phyloP scores from a whole-genome alignment of 1,284 basidiomycete species.

The Xerocomus cyaneibrunnescens region DNA sequence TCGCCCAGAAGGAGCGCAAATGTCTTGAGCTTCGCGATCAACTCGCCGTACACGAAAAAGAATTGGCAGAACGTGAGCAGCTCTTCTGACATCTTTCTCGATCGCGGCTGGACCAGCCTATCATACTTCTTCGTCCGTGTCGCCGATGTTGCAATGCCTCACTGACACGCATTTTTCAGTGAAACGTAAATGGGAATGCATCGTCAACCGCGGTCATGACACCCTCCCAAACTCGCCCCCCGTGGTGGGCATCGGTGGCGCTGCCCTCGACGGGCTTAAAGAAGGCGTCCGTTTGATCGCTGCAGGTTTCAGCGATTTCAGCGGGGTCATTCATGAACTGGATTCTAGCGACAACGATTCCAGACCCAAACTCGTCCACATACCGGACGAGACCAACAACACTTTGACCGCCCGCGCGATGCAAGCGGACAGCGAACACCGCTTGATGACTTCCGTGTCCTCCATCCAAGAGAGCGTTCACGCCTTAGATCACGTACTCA shows the following conservation, averaged over 20 bases:
- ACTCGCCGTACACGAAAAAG: conserved; percentile 65
- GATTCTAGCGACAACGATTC: conserved; percentile 3
- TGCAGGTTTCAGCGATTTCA: conserved; percentile 37
- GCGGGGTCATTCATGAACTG: conserved; percentile 18
- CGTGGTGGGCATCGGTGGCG: conserved; percentile 25
- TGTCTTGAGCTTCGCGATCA: conserved; percentile 76
- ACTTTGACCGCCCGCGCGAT: background rate
- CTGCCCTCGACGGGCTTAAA: conserved; percentile 57
- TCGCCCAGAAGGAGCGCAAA: conserved; percentile 80
- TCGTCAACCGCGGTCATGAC: conserved; percentile 59
- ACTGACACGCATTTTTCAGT: conserved; percentile 38
- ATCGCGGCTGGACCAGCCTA: too few relatives aligned
- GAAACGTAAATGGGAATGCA: conserved; percentile 79
- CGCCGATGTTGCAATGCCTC: background rate
- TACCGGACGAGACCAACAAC: conserved; percentile 3
- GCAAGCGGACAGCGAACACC: conserved; percentile 1
- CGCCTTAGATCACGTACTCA: background rate
- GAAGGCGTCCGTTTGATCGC: conserved; percentile 61
- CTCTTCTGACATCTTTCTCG: background rate
- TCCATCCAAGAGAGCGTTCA: conserved; percentile 15
- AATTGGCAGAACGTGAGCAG: conserved; percentile 56
- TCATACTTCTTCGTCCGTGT: too few relatives aligned
- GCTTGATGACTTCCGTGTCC: conserved; percentile 18
- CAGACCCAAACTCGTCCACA: background rate
- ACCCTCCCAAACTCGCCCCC: background rate